Evolutionary conservation across 345 rosid genomes (phyloP), one percentile per base, ranked within the genome.

Genomic region (Aegle marmelos): DNA sequence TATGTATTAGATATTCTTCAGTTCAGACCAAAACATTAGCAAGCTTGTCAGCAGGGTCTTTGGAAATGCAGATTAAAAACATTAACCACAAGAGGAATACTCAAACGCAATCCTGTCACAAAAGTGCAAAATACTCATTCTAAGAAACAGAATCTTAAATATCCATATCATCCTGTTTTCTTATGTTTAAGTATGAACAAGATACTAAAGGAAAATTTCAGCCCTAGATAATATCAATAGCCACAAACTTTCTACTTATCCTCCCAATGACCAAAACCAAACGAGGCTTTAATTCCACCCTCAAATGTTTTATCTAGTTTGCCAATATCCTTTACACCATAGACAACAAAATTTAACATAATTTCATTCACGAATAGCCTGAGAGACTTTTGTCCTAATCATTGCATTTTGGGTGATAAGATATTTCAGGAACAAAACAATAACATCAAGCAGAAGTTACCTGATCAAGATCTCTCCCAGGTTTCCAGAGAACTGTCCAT

Each of bases 391-490:
- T 63, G 14, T 50, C n/a, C 2, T 7, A 50, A 10, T 2, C 9
- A 48, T 50, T 34, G 34, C 39, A 25, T 56, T 57, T 7, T 6
- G 25, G 24, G 27, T 8, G 10, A 14, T 10, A 36, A 19, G 6
- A 60, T 78, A 9, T 4, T 31, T 17, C 39, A 24, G 45, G 45
- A 9, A 21, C 28, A 33, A 77, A 31, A 67, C 9, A 27, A 36
- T 22, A 41, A 33, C 50, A 60, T 22, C 33, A 39, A 54, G 61
- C 70, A 7, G 17, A 78, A 62, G 68, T 62, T 82, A 93, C 98
- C 98, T 92, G 83, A 95, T 93, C 87, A 93, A 84, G 85, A 92
- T 90, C 90, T 95, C 98, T 53, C 99, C 97, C 64, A 95, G 85
- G 76, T 88, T 91, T 83, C 98, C 98, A 37, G 94, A 91, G 87